phyloP scores from a whole-genome alignment of 163 green algal genomes.

The Chloromonas sp. region DNA sequence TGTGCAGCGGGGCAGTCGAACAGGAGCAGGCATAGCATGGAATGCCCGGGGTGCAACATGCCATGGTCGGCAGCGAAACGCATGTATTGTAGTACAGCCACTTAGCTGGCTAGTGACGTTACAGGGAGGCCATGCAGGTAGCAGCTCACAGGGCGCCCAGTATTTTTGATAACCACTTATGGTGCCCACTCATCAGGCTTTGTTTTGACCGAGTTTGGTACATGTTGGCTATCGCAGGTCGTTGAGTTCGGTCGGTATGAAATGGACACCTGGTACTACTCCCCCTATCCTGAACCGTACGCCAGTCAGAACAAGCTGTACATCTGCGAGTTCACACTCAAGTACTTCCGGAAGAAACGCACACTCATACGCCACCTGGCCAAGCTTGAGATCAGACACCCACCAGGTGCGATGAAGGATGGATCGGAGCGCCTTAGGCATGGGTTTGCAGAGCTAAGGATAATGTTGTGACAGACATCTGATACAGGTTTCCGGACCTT shows the following conservation, averaged over 20 bases:
- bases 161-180: background rate
- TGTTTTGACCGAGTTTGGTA: background rate
- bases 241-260: constrained; percentile 87
- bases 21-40: no score
- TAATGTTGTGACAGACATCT: no score
- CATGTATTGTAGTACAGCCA: background rate
- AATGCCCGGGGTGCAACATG: no score
- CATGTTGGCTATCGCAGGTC: constrained; percentile 26
- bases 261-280: constrained; percentile 99
- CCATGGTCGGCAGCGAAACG: no score
- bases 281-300: constrained; percentile 80
- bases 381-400: constrained; percentile 52
- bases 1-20: no score
- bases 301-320: constrained; percentile 73
- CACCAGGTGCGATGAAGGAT: constrained; percentile 28
- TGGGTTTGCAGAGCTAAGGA: no score
- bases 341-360: constrained; percentile 90
- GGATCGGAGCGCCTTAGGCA: no score
- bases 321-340: constrained; percentile 71
- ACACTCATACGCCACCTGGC: constrained; percentile 88
- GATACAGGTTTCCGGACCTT: no score
- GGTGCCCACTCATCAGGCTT: background rate
- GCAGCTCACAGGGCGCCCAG: no score
- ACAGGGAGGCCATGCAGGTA: background rate
- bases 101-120: background rate